phyloP scores from a whole-genome alignment of 352 stramenopile genomes.

The Phytophthora capsici region DNA sequence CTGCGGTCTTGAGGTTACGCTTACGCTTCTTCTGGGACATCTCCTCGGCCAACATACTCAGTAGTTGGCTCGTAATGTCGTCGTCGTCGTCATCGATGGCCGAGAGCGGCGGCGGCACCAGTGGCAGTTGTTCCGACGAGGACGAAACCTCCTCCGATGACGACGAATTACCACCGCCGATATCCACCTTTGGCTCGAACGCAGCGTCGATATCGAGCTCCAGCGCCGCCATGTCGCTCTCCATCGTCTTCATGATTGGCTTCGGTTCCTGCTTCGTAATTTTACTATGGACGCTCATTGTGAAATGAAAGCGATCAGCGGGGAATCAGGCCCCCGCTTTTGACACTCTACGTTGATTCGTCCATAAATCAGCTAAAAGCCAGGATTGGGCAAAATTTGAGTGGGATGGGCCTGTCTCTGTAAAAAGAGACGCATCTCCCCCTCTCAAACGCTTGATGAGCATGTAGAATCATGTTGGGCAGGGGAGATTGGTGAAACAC shows the following conservation, averaged over 20 bases:
- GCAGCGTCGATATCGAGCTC: conserved; percentile 32
- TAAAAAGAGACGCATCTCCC: conserved; percentile 22
- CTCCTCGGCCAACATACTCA: conserved; percentile 50
- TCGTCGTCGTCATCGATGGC: conserved; percentile 46
- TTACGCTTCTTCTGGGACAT: conserved; percentile 51
- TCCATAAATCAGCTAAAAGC: not conserved
- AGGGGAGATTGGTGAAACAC: conserved; percentile 22
- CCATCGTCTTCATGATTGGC: conserved; percentile 34
- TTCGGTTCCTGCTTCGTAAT: not conserved
- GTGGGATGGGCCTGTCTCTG: not conserved
- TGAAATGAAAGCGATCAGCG: not conserved
- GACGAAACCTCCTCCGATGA: conserved; percentile 35
- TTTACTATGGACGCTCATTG: conserved; percentile 10
- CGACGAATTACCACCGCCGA: conserved; percentile 21
- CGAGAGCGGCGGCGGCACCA: conserved; percentile 22
- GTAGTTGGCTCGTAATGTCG: conserved; percentile 49
- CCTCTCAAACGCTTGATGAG: not conserved
- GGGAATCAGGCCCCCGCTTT: conserved; percentile 13
- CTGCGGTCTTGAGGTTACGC: conserved; percentile 38
- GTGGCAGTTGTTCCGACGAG: conserved; percentile 27
- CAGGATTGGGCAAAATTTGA: conserved; percentile 4
- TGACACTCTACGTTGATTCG: not conserved
- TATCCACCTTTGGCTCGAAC: conserved; percentile 33
- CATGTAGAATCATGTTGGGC: conserved; percentile 7
- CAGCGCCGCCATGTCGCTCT: conserved; percentile 39